Percentiles rank a stretch among this genome's conserved stretches.
Conservation (phyloP, 1,284 basidiomycete species). For the Paramarasmius palmivorus region DNA sequence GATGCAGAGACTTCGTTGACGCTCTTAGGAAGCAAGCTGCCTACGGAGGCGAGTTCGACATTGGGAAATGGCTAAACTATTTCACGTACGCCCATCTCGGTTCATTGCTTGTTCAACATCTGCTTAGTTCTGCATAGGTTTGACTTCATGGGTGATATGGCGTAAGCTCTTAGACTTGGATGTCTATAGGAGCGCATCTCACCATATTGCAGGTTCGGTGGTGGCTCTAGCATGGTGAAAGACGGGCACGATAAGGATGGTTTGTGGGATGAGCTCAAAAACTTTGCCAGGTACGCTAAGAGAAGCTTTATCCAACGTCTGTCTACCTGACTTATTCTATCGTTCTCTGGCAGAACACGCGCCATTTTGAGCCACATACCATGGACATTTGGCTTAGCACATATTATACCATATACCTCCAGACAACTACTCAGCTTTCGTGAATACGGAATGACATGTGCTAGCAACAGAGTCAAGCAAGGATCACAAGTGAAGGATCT, state of each 20-base stretch:
- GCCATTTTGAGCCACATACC: background rate
- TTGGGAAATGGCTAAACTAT: slow-evolving; percentile 47
- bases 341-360: slow-evolving; percentile 10
- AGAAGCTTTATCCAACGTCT: background rate
- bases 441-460: slow-evolving; percentile 33
- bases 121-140: slow-evolving; percentile 35
- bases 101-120: background rate
- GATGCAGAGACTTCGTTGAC: slow-evolving; percentile 38
- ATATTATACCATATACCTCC: background rate
- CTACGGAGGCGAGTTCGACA: slow-evolving; percentile 28
- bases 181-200: slow-evolving; percentile 2
- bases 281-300: slow-evolving; percentile 33
- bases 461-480: slow-evolving; percentile 29
- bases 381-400: background rate
- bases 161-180: slow-evolving; percentile 35
- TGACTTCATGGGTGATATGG: slow-evolving; percentile 65
- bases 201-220: slow-evolving; percentile 36
- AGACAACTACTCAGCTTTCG: slow-evolving; percentile 19
- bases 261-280: slow-evolving; percentile 35
- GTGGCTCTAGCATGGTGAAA: slow-evolving; percentile 39
- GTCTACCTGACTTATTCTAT: slow-evolving; percentile 14
- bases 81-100: slow-evolving; percentile 44
- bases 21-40: slow-evolving; percentile 30
- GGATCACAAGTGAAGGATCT: slow-evolving; percentile 44
- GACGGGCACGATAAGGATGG: slow-evolving; percentile 36